Evolutionary conservation across 495 filamentous ascomycete genomes (phyloP), one percentile per base, ranked within the genome.

Genomic region (Chaetomidium leptoderma): DNA sequence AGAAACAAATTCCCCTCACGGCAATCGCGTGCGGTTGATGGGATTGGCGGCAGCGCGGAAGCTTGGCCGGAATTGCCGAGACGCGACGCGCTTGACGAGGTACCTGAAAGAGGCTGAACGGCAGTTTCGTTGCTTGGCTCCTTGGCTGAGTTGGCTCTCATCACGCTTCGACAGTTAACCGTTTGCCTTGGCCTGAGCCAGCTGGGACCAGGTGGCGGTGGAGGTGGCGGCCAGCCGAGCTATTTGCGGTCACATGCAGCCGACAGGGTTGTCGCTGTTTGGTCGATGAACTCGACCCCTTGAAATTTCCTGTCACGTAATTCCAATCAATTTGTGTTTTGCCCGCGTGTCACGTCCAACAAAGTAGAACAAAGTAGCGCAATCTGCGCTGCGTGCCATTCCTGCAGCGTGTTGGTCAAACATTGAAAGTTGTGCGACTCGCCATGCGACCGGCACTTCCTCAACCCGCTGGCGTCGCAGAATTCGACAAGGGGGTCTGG

Each of bases 1-100:
- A 37, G 39, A 60, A 60, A 55, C 32, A 60, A 37, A 60, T 51
- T 46, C 45, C 58, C 58, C 58, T 55, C 52, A n/a, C 27, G 27
- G 33, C 21, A 27, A 23, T 0, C 2, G 13, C 1, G 24, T 40
- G 21, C 50, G 57, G 57, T 23, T 59, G 56, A 46, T 52, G 33
- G n/a, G 24, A 23, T 13, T 24, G 21, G n/a, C 27, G 21, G 40
- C 32, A 33, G 23, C 7, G 32, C 42, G 48, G 56, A 26, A 30
- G 29, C 19, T 43, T 21, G 48, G 56, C 36, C 48, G 36, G 39
- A n/a, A 19, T 59, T 59, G 52, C 52, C 52, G 52, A 36, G 26
- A 53, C 37, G 51, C 51, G 35, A 19, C 46, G 29, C 46, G 46
- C 30, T 48, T 21, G 27, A 47, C 44, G 26, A 29, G 44, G 24